Evolutionary conservation across 1,284 basidiomycete species (phyloP), one percentile per base, ranked within the genome.

Genomic region (Lignosus rhinocerotis): DNA sequence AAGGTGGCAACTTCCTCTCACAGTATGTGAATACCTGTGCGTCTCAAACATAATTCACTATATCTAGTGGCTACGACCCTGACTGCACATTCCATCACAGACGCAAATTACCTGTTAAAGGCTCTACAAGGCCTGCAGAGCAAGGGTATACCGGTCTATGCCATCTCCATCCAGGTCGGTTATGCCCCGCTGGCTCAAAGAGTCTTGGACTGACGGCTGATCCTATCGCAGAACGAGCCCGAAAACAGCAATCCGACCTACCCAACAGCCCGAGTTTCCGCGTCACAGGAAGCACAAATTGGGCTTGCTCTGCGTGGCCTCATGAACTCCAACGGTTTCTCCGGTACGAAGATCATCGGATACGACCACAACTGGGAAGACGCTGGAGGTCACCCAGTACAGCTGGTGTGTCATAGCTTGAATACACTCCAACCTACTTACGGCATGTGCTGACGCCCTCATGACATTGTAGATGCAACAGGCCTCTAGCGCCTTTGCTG

Each of bases 321-420:
- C 42, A 74, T 84, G 72, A 64, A 82, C 63, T 71, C 72, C 45
- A 76, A 80, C 56, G 78, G 80, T 1, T 78, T 81, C 62, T 70
- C 70, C 2, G 63, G 60, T 47, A 76, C 76, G 19, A 68, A 79
- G 68, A 76, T 83, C 47, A 71, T 82, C 43, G 81, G 79, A 33
- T 80, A 75, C 59, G 79, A 80, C 46, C 79, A 80, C 61, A 82
- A 83, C 63, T 83, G 82, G 82, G 67, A 70, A 38, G 76, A 80
- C 64, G 79, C 80, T 2, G 78, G 70, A 2, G 70, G 70, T 14
- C 83, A 83, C 54, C 80, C 82, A 12, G 73, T 80, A 10, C 73
- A 79, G 50, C 69, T 84, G 39, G 81, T 83, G 30, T 7, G 67
- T 63, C 33, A 56, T 53, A 3, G 14, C 1, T 31, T 36, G 9